Conservation (phyloP, 1,139 yeast genomes). For the Saccharomyces hybrid region DNA sequence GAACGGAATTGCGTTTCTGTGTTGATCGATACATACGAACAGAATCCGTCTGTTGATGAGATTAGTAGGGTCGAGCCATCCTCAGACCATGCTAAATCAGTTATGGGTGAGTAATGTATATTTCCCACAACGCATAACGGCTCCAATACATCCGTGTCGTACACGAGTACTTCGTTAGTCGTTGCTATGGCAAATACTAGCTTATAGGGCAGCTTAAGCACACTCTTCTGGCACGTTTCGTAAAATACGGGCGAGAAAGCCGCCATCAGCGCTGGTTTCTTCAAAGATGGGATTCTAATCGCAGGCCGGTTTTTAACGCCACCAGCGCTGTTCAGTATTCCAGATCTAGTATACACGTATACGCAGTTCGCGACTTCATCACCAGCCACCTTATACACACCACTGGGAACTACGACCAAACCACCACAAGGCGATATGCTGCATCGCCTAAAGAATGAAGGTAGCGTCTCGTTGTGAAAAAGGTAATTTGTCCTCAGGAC, state of each 20-base stretch:
- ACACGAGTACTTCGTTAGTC: constrained; percentile 74
- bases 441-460: constrained; percentile 81
- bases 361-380: constrained; percentile 51
- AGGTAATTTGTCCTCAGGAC: constrained; percentile 37
- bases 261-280: constrained; percentile 78
- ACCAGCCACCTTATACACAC: constrained; percentile 43
- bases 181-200: constrained; percentile 92
- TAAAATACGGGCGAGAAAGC: constrained; percentile 67
- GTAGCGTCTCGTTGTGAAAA: constrained; percentile 80
- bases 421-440: constrained; percentile 87
- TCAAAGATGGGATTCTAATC: constrained; percentile 67
- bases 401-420: constrained; percentile 75
- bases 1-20: constrained; percentile 17
- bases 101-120: constrained; percentile 79
- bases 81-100: constrained; percentile 78
- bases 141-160: constrained; percentile 61
- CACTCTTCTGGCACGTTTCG: constrained; percentile 27
- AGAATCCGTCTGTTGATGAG: constrained; percentile 92
- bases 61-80: constrained; percentile 68
- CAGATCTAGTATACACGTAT: constrained; percentile 64
- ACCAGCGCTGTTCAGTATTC: constrained; percentile 34
- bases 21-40: constrained; percentile 57
- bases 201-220: constrained; percentile 54
- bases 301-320: constrained; percentile 46
- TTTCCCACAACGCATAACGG: constrained; percentile 75